Conservation (phyloP, 495 filamentous ascomycete species). For the Penicillium angulare region DNA sequence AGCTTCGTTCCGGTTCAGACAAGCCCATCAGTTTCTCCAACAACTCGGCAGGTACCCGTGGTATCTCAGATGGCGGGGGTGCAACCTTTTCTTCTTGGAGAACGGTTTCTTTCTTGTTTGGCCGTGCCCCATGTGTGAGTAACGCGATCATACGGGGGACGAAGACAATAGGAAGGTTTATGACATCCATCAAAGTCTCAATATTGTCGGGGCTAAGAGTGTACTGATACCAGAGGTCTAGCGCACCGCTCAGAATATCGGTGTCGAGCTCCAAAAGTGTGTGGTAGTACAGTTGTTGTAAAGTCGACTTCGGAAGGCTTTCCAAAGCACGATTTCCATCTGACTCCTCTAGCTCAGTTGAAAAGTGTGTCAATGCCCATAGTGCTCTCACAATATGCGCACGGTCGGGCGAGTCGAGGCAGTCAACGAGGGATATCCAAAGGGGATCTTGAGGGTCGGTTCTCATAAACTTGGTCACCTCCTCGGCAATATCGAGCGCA, state of each 20-base stretch:
- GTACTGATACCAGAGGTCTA: slow-evolving; percentile 96
- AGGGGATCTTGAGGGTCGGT: slow-evolving; percentile 71
- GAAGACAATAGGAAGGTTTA: slow-evolving; percentile 62
- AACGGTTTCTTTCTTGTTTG: slow-evolving; percentile 39
- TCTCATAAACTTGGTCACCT: slow-evolving; percentile 74
- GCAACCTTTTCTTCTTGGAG: slow-evolving; percentile 47
- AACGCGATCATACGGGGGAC: slow-evolving; percentile 75
- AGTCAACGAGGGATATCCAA: slow-evolving; percentile 70
- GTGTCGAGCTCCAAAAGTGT: slow-evolving; percentile 82
- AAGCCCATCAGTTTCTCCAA: slow-evolving; percentile 70
- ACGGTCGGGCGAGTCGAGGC: slow-evolving; percentile 72
- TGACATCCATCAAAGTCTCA: slow-evolving; percentile 59
- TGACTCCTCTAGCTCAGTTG: slow-evolving; percentile 74
- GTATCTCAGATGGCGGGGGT: slow-evolving; percentile 61
- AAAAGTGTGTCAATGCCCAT: slow-evolving; percentile 81
- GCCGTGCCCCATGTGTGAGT: slow-evolving; percentile 61
- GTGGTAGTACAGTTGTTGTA: slow-evolving; percentile 74
- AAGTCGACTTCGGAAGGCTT: slow-evolving; percentile 60
- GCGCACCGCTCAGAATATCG: slow-evolving; percentile 77
- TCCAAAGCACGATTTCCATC: slow-evolving; percentile 64
- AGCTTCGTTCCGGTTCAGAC: slow-evolving; percentile 85
- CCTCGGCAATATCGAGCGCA: slow-evolving; percentile 89
- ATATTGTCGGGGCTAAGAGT: slow-evolving; percentile 86
- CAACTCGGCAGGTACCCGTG: slow-evolving; percentile 69
- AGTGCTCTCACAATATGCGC: slow-evolving; percentile 84